A percentile compares a stretch with the other conserved stretches of the same genome.
Evolutionary conservation across 495 filamentous ascomycete genomes (phyloP).

Genomic region (Sordaria brevicollis): DNA sequence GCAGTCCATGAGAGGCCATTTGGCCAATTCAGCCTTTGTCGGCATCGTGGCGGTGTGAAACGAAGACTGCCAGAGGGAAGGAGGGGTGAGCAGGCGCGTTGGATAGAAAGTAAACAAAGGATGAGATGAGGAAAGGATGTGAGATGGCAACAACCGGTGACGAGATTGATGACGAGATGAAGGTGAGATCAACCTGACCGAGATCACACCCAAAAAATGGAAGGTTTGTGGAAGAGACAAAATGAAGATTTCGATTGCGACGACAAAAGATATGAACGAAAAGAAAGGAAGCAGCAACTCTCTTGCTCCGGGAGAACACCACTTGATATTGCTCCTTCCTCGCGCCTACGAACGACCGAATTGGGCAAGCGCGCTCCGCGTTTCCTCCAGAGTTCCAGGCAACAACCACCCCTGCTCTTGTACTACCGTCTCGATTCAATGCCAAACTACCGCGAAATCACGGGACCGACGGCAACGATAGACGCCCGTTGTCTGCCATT

Average conservation of each 20-base stretch:
- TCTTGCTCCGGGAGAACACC: not conserved
- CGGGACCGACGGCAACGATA: not conserved
- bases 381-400: slow-evolving; percentile 15
- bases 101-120: not conserved
- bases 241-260: no score
- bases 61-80: not conserved
- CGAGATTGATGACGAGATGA: not conserved
- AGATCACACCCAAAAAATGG: no score
- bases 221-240: not conserved
- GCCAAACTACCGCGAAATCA: slow-evolving; percentile 6
- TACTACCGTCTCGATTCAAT: not conserved
- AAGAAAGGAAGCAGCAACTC: not conserved
- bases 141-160: not conserved
- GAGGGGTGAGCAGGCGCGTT: not conserved
- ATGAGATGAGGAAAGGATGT: not conserved
- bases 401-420: slow-evolving; percentile 6
- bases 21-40: slow-evolving; percentile 14
- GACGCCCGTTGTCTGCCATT: not conserved
- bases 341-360: not conserved
- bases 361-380: slow-evolving; percentile 9
- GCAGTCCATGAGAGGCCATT: slow-evolving; percentile 29
- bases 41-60: slow-evolving; percentile 11
- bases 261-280: not conserved
- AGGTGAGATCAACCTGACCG: not conserved
- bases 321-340: not conserved